Evolutionary conservation across 2,329 filamentous ascomycete species (phyloP), one percentile per base, ranked within the genome.

Genomic region (Diaporthe helianthi): DNA sequence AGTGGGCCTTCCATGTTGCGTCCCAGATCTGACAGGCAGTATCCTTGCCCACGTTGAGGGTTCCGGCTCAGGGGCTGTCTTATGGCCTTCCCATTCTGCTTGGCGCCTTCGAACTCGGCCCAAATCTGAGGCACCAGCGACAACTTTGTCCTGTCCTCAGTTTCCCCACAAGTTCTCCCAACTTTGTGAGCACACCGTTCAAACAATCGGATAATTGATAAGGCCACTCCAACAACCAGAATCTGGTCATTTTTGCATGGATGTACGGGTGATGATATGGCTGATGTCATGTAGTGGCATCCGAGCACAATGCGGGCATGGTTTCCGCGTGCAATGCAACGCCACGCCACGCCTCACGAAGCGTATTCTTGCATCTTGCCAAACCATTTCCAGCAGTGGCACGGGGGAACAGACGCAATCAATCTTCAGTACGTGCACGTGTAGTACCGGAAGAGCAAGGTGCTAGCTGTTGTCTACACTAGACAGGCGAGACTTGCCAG

Each of bases 81-180:
- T 44, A 49, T 13, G n/a, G 58, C 58, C 13, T 49, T 19, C 44
- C 41, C 58, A 49, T 63, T 36, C 58, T 7, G 58, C 58, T 49
- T 63, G 58, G n/a, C n/a, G n/a, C n/a, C n/a, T n/a, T n/a, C n/a
- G n/a, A n/a, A n/a, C n/a, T n/a, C n/a, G n/a, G 58, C 41, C 58
- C n/a, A 63, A 63, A 49, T 29, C 58, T 63, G 58, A 63, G 49
- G 58, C 58, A 63, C 10, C 58, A 49, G 44, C 58, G n/a, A 63
- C 58, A 63, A 63, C 41, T 49, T 36, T 63, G 41, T 31, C 51
- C 36, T 17, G 13, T 15, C 36, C 13, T 38, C 36, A 38, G 13
- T 15, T 38, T 15, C 36, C 36, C 58, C 58, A 49, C n/a, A 63
- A 8, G 22, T 36, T 49, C 44, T n/a, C 22, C 12, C 31, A 31